Conservation (phyloP, 1,139 yeast genomes). For the Lodderomyces metapsilosis region DNA sequence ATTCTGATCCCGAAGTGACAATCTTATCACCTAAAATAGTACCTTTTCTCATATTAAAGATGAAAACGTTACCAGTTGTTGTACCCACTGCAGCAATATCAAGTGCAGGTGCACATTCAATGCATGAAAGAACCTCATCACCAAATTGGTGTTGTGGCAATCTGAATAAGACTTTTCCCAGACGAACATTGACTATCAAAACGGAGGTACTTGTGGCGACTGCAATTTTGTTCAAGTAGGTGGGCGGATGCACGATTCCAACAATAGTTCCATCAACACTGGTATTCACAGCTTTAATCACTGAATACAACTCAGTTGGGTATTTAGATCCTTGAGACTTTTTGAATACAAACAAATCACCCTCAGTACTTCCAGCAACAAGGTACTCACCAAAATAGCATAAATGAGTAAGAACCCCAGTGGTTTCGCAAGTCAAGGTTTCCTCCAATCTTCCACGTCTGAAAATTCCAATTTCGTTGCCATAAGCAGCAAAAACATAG, state of each 20-base stretch:
- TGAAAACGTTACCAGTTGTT: slow-evolving; percentile 59
- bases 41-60: slow-evolving; percentile 72
- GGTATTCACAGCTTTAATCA: slow-evolving; percentile 50
- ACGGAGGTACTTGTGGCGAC: slow-evolving; percentile 68
- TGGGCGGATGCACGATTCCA: slow-evolving; percentile 78
- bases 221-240: slow-evolving; percentile 85
- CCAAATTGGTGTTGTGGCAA: slow-evolving; percentile 32
- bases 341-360: slow-evolving; percentile 62
- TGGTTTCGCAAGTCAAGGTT: slow-evolving; percentile 40
- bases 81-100: slow-evolving; percentile 83
- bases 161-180: slow-evolving; percentile 70
- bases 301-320: slow-evolving; percentile 67
- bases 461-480: slow-evolving; percentile 69
- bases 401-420: slow-evolving; percentile 45
- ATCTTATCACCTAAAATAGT: slow-evolving; percentile 51
- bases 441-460: slow-evolving; percentile 78
- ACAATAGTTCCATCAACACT: slow-evolving; percentile 67
- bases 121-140: slow-evolving; percentile 50
- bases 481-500: slow-evolving; percentile 77
- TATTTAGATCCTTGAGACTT: slow-evolving; percentile 49
- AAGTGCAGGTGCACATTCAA: slow-evolving; percentile 83
- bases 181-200: slow-evolving; percentile 68
- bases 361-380: slow-evolving; percentile 55
- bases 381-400: slow-evolving; percentile 78
- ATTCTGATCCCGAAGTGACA: slow-evolving; percentile 54